phyloP scores from a whole-genome alignment of 1,284 basidiomycete species.

The Bjerkandera adusta region DNA sequence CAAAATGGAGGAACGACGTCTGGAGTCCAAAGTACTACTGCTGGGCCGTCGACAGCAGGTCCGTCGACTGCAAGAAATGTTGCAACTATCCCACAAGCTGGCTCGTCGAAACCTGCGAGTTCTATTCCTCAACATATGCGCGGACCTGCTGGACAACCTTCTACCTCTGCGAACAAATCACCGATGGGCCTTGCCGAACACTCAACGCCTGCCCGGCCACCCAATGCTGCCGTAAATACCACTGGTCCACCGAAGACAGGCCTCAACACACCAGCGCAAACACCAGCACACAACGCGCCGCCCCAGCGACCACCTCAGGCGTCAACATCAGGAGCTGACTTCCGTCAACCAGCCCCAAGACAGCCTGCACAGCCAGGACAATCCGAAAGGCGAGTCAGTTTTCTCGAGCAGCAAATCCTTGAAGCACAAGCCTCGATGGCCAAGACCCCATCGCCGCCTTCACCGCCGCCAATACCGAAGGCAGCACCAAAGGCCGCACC shows the following conservation, averaged over 20 bases:
- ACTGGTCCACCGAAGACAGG: neutral
- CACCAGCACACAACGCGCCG: constrained; percentile 6
- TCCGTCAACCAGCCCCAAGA: constrained; percentile 3
- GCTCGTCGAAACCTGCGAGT: neutral
- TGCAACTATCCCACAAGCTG: neutral
- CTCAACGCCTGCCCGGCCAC: constrained; percentile 11
- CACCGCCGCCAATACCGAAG: no score
- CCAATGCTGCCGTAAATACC: constrained; percentile 3
- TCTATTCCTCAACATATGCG: constrained; percentile 26
- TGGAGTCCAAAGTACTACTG: constrained; percentile 5
- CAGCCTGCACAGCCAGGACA: neutral
- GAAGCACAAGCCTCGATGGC: constrained; percentile 4
- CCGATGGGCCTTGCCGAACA: constrained; percentile 3
- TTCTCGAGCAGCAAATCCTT: constrained; percentile 2
- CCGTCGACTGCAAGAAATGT: constrained; percentile 6
- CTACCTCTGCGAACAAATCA: constrained; percentile 20
- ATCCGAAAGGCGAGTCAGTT: constrained; percentile 5
- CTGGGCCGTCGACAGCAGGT: constrained; percentile 20
- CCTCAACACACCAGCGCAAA: constrained; percentile 14
- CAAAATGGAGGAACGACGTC: constrained; percentile 22
- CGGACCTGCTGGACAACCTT: no score
- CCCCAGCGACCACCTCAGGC: constrained; percentile 1
- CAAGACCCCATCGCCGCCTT: no score
- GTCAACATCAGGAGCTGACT: neutral
- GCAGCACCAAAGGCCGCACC: no score